These are phyloP conservation scores for Balamuthia mandrillaris DNA, from an alignment of 208 protist genomes.

Conservation along the genomic window DNA sequence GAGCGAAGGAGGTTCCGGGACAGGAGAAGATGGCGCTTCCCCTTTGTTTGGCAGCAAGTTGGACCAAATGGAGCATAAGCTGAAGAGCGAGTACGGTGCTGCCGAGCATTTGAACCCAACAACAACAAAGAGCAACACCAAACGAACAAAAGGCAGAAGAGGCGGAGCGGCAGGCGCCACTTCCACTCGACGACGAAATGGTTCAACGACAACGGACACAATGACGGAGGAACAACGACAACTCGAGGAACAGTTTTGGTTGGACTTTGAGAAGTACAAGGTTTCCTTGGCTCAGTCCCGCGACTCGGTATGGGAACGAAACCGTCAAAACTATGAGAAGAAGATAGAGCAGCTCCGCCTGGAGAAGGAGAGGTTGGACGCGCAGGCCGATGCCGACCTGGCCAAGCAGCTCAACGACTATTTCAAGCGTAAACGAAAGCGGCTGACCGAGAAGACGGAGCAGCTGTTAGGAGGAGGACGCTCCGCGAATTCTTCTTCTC, in stretches of 20 bases:
- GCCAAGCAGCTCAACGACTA: slow-evolving; percentile 15
- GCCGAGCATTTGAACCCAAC: too few species aligned
- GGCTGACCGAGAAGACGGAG: background rate
- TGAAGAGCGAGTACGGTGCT: too few species aligned
- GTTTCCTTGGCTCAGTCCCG: background rate
- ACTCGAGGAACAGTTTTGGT: slow-evolving; percentile 9
- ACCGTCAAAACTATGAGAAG: slow-evolving; percentile 13
- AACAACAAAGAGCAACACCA: too few species aligned
- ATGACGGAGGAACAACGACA: too few species aligned
- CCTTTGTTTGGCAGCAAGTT: too few species aligned
- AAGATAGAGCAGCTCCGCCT: background rate
- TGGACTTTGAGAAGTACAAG: slow-evolving; percentile 23
- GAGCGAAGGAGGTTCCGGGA: too few species aligned
- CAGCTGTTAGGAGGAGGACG: background rate
- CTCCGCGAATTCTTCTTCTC: background rate
- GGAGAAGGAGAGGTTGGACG: slow-evolving; percentile 24
- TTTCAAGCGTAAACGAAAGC: slow-evolving; percentile 5
- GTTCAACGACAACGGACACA: too few species aligned
- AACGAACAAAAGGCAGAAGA: too few species aligned
- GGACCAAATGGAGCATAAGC: too few species aligned
- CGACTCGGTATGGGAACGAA: slow-evolving; percentile 7
- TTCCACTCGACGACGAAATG: too few species aligned
- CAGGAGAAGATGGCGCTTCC: too few species aligned
- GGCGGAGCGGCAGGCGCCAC: too few species aligned
- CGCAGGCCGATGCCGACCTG: slow-evolving; percentile 7